Evolutionary conservation across 1,284 basidiomycete genomes (phyloP).

Genomic region (Golubevia pallescens): DNA sequence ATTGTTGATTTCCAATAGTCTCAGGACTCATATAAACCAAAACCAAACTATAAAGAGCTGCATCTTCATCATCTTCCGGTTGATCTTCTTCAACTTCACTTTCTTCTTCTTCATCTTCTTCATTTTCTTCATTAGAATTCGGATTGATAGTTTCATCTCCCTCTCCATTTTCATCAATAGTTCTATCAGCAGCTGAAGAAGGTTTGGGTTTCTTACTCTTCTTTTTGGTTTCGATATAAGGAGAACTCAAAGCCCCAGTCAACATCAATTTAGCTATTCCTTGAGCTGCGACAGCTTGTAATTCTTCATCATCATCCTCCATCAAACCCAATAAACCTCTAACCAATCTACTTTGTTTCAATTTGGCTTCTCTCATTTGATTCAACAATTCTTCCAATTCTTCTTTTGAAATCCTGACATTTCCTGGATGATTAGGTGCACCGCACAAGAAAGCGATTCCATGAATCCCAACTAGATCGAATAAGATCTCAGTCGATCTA

Average conservation of each 20-base stretch:
- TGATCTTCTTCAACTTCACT: neutral
- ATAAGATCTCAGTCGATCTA: constrained; percentile 45
- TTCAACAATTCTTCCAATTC: neutral
- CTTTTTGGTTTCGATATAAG: neutral
- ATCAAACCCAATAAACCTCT: constrained; percentile 33
- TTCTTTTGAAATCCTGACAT: neutral
- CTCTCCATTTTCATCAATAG: neutral
- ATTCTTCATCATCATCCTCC: constrained; percentile 48
- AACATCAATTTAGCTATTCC: constrained; percentile 62
- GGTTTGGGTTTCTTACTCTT: neutral
- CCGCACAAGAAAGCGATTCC: constrained; percentile 41
- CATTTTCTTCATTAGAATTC: neutral
- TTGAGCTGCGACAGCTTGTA: constrained; percentile 51
- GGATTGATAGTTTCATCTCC: neutral
- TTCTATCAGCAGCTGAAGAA: neutral
- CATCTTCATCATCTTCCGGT: constrained; percentile 33
- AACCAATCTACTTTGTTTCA: too few relatives aligned
- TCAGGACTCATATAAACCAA: constrained; percentile 63
- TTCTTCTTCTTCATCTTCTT: neutral
- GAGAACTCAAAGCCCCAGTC: constrained; percentile 33
- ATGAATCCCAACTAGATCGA: constrained; percentile 55
- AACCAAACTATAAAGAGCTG: constrained; percentile 52
- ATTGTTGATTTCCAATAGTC: constrained; percentile 43
- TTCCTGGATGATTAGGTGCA: too few relatives aligned
- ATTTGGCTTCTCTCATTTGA: too few relatives aligned